Base-by-base conservation (phyloP, 495 filamentous ascomycete species). In the Hypoxylon crocopeplum region DNA sequence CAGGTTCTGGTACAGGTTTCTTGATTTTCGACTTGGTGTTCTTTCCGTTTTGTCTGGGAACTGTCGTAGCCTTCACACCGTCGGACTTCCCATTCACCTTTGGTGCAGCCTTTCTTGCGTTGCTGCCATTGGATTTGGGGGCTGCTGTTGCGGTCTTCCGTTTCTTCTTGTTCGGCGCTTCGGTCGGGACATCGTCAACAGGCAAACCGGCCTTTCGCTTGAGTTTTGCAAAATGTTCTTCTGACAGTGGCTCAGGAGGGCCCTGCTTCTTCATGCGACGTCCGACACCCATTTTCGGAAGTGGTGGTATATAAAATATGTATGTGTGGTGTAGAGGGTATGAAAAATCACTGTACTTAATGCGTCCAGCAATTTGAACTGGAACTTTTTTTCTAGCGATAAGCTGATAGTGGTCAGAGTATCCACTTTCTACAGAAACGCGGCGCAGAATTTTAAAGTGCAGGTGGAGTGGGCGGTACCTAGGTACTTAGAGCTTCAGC, bases 251-350 rank as follows among this genome's bases (percentile, higher is more conserved):
- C 53, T 86, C 82, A 24, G 95, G 95, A 56, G 89, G 83, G 29
- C 91, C 95, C 79, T 98, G 94, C 76, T 98, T 97, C 71, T 89
- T 87, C 88, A 97, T 93, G 59, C 94, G 92, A 66, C 92, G 90
- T 59, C 91, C 89, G 53, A 83, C 79, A 76, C 93, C 93, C 93
- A 97, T 97, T 71, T 72, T 86, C 70, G 70, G 48, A 25, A 27
- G 24, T 50, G 10, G 8, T 48, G 32, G 25, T n/a, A 33, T 30
- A 19, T 12, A 34, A 10, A 12, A 10, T 3, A 34, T 6, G 12
- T 34, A n/a, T 12, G 32, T 34, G 32, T n/a, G 32, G 32, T 34
- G 5, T 34, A 13, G 3, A 34, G 7, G 12, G 12, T 34, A 6
- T 34, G 32, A 5, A 10, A 34, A 7, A 16, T 48, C 7, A 16